Evolutionary conservation across 306 rosid species (phyloP).

Genomic region (Astragalus glycyphyllos): DNA sequence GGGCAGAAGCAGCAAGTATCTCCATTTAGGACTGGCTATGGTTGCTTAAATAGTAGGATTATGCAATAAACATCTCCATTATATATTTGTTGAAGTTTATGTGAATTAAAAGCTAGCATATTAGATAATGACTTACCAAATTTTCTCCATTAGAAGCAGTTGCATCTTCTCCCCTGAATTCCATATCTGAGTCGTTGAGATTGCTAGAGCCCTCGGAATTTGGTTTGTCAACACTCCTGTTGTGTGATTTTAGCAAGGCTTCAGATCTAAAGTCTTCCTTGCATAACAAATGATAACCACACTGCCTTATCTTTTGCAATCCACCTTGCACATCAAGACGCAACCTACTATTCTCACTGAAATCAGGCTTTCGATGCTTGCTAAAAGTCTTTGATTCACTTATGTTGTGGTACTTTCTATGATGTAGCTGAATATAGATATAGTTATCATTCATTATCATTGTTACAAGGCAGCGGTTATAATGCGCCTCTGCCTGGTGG

Average conservation of each 20-base stretch:
- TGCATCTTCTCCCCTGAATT: constrained; percentile 8
- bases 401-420: not conserved
- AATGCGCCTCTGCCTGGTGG: not conserved
- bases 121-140: constrained; percentile 24
- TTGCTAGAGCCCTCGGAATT: not conserved
- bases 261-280: constrained; percentile 26
- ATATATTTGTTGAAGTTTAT: not conserved
- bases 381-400: constrained; percentile 28
- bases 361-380: constrained; percentile 28
- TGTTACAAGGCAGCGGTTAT: constrained; percentile 19
- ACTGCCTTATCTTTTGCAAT: not conserved
- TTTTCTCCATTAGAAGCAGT: not conserved
- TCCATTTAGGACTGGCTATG: no score
- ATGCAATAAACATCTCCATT: not conserved
- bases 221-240: not conserved
- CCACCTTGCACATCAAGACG: constrained; percentile 13
- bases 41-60: no score
- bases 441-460: constrained; percentile 23
- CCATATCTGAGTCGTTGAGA: not conserved
- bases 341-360: constrained; percentile 25
- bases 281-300: constrained; percentile 5
- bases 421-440: constrained; percentile 26
- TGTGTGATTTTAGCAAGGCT: not conserved
- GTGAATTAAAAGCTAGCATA: not conserved
- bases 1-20: no score